Evolutionary conservation across 495 filamentous ascomycete genomes (phyloP), one percentile per base, ranked within the genome.

Genomic region (Cetradonia linearis): DNA sequence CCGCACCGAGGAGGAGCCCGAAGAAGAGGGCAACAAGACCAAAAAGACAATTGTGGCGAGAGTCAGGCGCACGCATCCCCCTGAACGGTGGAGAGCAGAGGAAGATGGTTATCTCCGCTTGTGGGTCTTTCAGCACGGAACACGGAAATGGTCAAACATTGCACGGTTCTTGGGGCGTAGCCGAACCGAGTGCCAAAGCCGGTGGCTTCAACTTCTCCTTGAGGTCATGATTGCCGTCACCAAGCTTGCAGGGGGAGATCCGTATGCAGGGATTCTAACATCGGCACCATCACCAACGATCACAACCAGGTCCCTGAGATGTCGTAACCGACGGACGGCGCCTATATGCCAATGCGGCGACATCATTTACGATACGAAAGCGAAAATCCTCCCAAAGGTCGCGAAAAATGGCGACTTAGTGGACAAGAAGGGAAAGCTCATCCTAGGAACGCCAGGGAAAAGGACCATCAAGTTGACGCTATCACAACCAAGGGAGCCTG

Each of bases 91-190:
- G 54, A 31, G 20, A 28, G 6, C 20, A 1, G 20, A 56, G 14
- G 54, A 56, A 9, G 11, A 16, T 4, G 54, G n/a, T 14, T 23
- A n/a, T 33, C 54, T 56, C 13, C 54, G 14, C 6, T 38, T 30
- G 23, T 56, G 34, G 54, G 54, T 56, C 16, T 34, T 40, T 16
- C 34, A 56, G 18, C 40, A 56, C 33, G 25, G 13, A 23, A n/a
- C 25, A 33, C 18, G 4, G 2, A 30, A 27, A 28, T 56, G 36
- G 54, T 4, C 13, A 5, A 28, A 11, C 5, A 44, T 56, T 25
- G 54, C 54, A 25, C 30, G 33, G 33, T 56, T 11, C 14, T 40
- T 56, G 54, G 16, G 11, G 36, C 20, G 3, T 28, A 27, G 23
- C 20, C 20, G 23, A 2, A 5, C 11, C 4, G 54, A 56, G 4